Evolutionary conservation across 305 asterid genomes (phyloP), one percentile per base, ranked within the genome.

Genomic region (Ajuga reptans): DNA sequence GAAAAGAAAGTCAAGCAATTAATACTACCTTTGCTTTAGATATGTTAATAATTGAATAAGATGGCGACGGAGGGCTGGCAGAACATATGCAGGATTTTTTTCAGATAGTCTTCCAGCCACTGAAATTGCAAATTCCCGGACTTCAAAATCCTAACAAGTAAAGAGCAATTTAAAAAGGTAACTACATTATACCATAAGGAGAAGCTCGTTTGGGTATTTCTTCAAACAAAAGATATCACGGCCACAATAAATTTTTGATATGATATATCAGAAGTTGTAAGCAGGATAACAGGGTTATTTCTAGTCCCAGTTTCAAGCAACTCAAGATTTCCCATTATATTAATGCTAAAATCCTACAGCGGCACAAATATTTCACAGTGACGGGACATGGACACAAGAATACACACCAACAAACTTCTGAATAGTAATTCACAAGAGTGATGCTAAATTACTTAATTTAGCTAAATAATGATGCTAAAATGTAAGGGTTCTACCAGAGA

Each of bases 41-140:
- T 93, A 89, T 62, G 95, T 93, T 80, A 93, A 82, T 78, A 93
- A 77, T 67, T 93, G 99, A 77, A 90, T 93, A 68, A 93, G 96
- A 84, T 93, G 95, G 68, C 98, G 95, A 57, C 99, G 99, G 34
- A 93, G 97, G 74, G 99, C 97, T 39, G 99, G 99, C 66, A 93
- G 96, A 75, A 89, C 97, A 76, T 93, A 90, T 59, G 97, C 99
- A 60, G 99, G 99, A 81, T 93, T 93, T 80, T 93, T 93, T 82
- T 90, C 99, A 59, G 99, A 93, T 56, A 93, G 83, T 72, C 99
- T 86, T 64, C 99, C 99, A 81, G 96, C 94, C 66, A 89, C 84
- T 64, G 94, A 93, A 77, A 93, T 93, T 68, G 96, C 95, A 45
- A 81, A 82, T 75, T 90, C 96, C 52, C 99, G 90, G 75, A 90